These are phyloP conservation scores for Aspergillus tanneri DNA, from an alignment of 2,329 filamentous ascomycete genomes.

Conservation along the genomic window DNA sequence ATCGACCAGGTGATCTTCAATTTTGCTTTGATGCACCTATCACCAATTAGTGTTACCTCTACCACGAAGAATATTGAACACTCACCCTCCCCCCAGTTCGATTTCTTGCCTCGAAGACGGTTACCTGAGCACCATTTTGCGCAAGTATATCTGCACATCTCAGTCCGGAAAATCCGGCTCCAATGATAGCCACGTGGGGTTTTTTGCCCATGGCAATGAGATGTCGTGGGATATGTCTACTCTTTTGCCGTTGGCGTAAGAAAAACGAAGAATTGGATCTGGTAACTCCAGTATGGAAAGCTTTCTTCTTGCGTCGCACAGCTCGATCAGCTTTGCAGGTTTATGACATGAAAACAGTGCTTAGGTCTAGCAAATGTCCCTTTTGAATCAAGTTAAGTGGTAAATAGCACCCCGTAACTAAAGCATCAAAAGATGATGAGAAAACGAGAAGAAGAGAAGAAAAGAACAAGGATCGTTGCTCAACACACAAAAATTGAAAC, in stretches of 20 bases:
- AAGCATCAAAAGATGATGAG: too few species aligned
- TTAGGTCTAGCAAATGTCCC: too few species aligned
- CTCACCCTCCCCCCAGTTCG: slow-evolving; percentile 59
- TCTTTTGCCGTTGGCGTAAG: neutral
- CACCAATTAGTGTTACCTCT: slow-evolving; percentile 11
- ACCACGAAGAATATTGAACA: neutral
- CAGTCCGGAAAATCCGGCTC: slow-evolving; percentile 60
- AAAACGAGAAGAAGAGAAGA: too few species aligned
- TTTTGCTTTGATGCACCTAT: slow-evolving; percentile 52
- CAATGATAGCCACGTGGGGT: slow-evolving; percentile 58
- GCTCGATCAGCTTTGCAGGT: neutral
- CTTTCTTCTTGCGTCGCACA: neutral
- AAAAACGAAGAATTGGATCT: neutral
- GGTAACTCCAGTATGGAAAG: neutral
- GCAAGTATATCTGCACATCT: slow-evolving; percentile 60
- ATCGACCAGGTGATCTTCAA: slow-evolving; percentile 55
- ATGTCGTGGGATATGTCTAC: neutral
- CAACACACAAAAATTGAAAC: neutral
- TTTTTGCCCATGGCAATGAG: slow-evolving; percentile 34
- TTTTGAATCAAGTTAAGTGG: too few species aligned
- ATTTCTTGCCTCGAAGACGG: slow-evolving; percentile 60
- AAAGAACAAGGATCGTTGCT: neutral
- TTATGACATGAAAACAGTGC: too few species aligned
- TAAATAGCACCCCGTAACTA: too few species aligned
- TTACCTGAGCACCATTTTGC: slow-evolving; percentile 56